These are phyloP conservation scores for Dendrothele bispora DNA, from an alignment of 768 basidiomycete species.

Conservation along the genomic window DNA sequence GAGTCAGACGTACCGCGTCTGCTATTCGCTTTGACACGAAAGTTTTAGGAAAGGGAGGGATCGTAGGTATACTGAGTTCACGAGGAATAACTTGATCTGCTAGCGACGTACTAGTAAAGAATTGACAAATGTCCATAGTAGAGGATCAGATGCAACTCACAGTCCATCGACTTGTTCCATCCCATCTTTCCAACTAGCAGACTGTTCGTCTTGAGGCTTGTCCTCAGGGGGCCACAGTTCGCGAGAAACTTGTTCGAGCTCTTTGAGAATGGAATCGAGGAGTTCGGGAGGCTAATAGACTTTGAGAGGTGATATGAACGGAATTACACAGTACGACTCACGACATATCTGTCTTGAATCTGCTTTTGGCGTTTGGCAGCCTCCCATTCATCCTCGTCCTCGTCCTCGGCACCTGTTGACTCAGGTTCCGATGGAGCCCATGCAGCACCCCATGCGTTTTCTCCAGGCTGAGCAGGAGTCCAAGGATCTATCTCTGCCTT, in stretches of 20 bases:
- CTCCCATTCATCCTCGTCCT: conserved; percentile 67
- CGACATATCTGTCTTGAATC: conserved; percentile 61
- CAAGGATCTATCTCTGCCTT: conserved; percentile 34
- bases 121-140: background rate
- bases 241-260: conserved; percentile 50
- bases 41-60: conserved; percentile 52
- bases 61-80: conserved; percentile 49
- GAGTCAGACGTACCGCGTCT: conserved; percentile 63
- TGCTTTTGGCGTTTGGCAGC: conserved; percentile 56
- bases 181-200: conserved; percentile 34
- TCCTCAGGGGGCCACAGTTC: conserved; percentile 50
- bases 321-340: conserved; percentile 36
- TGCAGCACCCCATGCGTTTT: conserved; percentile 38
- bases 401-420: conserved; percentile 13
- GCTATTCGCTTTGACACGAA: conserved; percentile 57
- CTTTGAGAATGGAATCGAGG: conserved; percentile 53
- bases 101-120: conserved; percentile 34
- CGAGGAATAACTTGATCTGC: conserved; percentile 48
- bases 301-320: conserved; percentile 15
- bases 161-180: conserved; percentile 54
- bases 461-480: conserved; percentile 24
- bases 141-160: conserved; percentile 44
- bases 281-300: conserved; percentile 63
- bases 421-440: conserved; percentile 35
- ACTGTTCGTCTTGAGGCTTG: background rate